Conservation (phyloP, 78 protist genomes). For the Tieghemostelium lacteum region DNA sequence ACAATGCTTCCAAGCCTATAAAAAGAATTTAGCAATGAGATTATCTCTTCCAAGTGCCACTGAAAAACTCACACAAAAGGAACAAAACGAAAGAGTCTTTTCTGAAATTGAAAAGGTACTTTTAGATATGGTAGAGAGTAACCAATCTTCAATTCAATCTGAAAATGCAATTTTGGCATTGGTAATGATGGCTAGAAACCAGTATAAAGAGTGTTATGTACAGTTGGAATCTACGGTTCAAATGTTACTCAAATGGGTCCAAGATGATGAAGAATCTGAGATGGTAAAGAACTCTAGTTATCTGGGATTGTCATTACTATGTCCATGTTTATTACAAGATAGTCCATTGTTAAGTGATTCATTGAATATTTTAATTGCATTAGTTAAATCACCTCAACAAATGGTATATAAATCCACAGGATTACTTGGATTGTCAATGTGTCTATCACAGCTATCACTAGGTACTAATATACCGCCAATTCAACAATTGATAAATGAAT, state of each 20-base stretch:
- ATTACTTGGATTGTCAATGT: too few species aligned
- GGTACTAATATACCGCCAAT: too few species aligned
- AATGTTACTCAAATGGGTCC: conserved; percentile 10
- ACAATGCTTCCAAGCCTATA: conserved; percentile 6
- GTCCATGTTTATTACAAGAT: conserved; percentile 16
- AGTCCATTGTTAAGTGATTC: conserved; percentile 17
- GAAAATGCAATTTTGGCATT: conserved; percentile 41
- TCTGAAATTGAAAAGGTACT: not conserved
- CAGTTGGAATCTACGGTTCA: conserved; percentile 7
- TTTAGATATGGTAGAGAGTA: not conserved
- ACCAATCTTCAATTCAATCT: conserved; percentile 2
- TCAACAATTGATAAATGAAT: too few species aligned
- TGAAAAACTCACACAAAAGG: not conserved
- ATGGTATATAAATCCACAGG: too few species aligned
- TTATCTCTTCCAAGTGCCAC: conserved; percentile 20
- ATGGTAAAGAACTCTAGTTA: not conserved
- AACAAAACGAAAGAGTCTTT: conserved; percentile 24
- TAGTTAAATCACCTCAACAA: too few species aligned
- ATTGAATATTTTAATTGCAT: too few species aligned
- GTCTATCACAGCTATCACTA: too few species aligned
- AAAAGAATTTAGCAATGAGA: conserved; percentile 6
- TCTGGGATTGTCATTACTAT: conserved; percentile 19
- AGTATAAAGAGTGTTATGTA: conserved; percentile 14
- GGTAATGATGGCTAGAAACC: not conserved
- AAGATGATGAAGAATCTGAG: not conserved